Base-by-base conservation (phyloP, 2,329 filamentous ascomycete genomes). In the Coniochaeta sp. region DNA sequence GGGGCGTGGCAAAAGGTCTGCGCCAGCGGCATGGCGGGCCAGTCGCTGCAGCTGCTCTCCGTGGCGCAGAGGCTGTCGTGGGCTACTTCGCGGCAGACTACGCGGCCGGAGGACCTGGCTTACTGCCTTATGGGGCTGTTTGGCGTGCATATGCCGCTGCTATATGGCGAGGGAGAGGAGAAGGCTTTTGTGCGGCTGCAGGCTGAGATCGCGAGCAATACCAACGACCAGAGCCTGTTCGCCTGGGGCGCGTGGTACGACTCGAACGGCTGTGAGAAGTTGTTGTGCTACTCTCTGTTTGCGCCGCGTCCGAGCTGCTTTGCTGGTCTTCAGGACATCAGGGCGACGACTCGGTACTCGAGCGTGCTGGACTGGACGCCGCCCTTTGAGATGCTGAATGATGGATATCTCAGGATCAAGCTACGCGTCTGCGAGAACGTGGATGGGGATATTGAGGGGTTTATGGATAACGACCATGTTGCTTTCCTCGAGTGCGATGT, bases 201-300 rank as follows among this genome's bases (percentile, higher is more conserved):
- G 28, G 28, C 2, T 1, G 22, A 52, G n/a, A 63, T 40, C 38
- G 38, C 38, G 38, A 40, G 38, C 16, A n/a, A n/a, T n/a, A 40
- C 66, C 2, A 61, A 67, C 19, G 68, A 70, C 31, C 64, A 66
- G 58, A 65, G 64, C 2, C 44, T 70, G 0, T 69, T 69, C 19
- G 66, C 67, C 0, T 70, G 67, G 68, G 65, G 57, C 0, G 17
- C 22, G 1, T 57, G 50, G 60, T 50, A 52, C 17, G 60, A 59
- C 17, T 19, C 59, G 16, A 28, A 26, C 14, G 56, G 57, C 0
- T 59, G 56, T 8, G 59, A 44, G 22, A 52, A 22, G 38, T n/a
- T 40, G 38, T 17, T 40, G 38, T 61, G 58, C 31, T 61, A 61
- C 22, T 60, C 61, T 7, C 52, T 62, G 16, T 40, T 40, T 40